phyloP scores from a whole-genome alignment of 2,329 filamentous ascomycete genomes.

The Arachnopeziza araneosa region DNA sequence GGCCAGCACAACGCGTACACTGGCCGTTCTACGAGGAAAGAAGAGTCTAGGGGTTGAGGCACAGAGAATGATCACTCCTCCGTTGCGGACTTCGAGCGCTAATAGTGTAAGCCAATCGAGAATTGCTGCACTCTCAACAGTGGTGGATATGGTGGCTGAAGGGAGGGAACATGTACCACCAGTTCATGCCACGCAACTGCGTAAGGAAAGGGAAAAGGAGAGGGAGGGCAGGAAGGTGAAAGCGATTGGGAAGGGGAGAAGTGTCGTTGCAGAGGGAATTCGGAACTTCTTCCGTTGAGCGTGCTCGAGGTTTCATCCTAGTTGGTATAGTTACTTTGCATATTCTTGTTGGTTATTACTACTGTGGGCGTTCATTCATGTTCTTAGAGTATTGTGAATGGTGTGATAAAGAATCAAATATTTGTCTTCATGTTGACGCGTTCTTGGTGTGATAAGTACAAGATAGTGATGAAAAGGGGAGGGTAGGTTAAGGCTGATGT shows the following conservation, averaged over 20 bases:
- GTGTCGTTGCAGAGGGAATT: slow-evolving; percentile 22
- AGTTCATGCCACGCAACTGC: background rate
- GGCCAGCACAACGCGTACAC: slow-evolving; percentile 16
- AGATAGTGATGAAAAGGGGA: no score
- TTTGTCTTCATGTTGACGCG: background rate
- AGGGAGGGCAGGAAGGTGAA: slow-evolving; percentile 16
- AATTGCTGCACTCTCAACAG: slow-evolving; percentile 2
- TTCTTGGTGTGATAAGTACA: no score
- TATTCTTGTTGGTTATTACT: background rate
- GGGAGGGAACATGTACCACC: slow-evolving; percentile 23
- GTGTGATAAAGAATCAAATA: background rate
- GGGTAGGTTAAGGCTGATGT: background rate
- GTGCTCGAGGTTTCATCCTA: background rate
- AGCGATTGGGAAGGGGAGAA: slow-evolving; percentile 16
- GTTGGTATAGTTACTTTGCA: background rate
- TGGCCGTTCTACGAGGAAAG: slow-evolving; percentile 23
- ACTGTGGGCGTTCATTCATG: background rate
- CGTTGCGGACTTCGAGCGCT: slow-evolving; percentile 24
- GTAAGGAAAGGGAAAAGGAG: background rate
- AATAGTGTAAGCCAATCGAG: slow-evolving; percentile 21
- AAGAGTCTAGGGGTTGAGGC: slow-evolving; percentile 25
- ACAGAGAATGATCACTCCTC: slow-evolving; percentile 22
- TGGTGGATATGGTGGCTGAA: slow-evolving; percentile 10
- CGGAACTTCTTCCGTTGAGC: slow-evolving; percentile 28
- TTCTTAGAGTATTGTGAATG: background rate